Conservation (phyloP, 768 basidiomycete species). For the Cubamyces sp. region DNA sequence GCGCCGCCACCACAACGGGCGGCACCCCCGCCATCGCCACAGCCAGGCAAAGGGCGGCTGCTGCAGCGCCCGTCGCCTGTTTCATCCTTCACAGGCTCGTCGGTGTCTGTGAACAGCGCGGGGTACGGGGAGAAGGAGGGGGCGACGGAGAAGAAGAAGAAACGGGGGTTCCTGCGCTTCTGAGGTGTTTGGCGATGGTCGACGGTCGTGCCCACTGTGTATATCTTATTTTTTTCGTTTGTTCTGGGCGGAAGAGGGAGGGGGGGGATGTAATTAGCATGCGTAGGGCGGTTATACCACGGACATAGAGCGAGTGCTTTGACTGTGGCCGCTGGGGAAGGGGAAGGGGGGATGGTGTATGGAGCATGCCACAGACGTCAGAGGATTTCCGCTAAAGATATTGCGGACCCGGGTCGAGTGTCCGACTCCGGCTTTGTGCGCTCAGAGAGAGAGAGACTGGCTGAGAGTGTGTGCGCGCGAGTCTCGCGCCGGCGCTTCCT, state of each 20-base stretch:
- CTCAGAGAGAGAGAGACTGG: not conserved
- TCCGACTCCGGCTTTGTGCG: not conserved
- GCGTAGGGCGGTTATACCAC: slow-evolving; percentile 16
- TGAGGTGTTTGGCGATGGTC: slow-evolving; percentile 35
- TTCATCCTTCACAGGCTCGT: slow-evolving; percentile 58
- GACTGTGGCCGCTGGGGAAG: not conserved
- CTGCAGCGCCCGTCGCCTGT: slow-evolving; percentile 43
- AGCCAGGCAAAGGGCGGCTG: slow-evolving; percentile 31
- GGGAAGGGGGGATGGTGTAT: not conserved
- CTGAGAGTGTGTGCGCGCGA: slow-evolving; percentile 1
- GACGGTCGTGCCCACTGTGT: slow-evolving; percentile 4
- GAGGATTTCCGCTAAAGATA: not conserved
- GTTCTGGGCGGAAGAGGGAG: no score
- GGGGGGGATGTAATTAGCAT: not conserved
- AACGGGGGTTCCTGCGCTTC: slow-evolving; percentile 71
- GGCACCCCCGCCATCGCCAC: slow-evolving; percentile 42
- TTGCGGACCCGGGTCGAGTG: not conserved
- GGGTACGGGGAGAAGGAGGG: slow-evolving; percentile 23
- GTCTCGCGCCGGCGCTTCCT: slow-evolving; percentile 20
- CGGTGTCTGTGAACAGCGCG: slow-evolving; percentile 33
- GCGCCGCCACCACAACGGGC: slow-evolving; percentile 54
- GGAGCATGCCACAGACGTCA: slow-evolving; percentile 23
- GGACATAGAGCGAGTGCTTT: not conserved
- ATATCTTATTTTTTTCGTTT: slow-evolving; percentile 21
- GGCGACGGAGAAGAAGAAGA: slow-evolving; percentile 77